phyloP scores from a whole-genome alignment of 768 basidiomycete genomes.

The Suillus sp. region DNA sequence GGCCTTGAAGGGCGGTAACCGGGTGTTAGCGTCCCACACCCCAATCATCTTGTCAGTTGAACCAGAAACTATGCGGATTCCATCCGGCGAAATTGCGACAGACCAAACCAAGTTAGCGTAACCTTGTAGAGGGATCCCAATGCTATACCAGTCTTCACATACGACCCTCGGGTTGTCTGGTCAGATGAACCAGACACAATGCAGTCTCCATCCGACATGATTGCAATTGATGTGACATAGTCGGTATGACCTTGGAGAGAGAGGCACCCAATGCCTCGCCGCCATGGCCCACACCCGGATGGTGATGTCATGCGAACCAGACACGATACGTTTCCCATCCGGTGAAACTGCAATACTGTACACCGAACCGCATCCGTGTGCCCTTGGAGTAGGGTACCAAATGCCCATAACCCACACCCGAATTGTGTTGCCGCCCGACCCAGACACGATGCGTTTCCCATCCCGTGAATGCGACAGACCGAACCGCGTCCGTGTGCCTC shows the following conservation, averaged over 20 bases:
- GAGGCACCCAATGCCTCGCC: neutral
- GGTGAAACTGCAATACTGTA: conserved; percentile 14
- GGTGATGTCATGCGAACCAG: neutral
- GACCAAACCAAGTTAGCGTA: rapidly evolving
- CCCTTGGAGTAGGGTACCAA: neutral
- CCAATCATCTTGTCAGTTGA: neutral
- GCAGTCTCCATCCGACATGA: neutral
- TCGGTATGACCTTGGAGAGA: neutral
- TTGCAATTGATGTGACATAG: neutral
- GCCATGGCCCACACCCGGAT: conserved; percentile 6
- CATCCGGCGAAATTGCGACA: neutral
- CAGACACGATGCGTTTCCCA: conserved; percentile 5
- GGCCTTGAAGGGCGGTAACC: neutral
- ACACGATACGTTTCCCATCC: neutral
- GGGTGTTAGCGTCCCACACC: neutral
- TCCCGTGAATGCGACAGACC: neutral
- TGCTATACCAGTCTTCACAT: neutral
- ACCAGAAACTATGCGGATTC: neutral
- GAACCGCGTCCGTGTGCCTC: neutral
- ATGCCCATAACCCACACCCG: conserved; percentile 4
- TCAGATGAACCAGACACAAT: neutral
- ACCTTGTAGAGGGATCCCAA: neutral
- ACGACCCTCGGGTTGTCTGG: neutral
- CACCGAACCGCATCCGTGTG: conserved; percentile 8
- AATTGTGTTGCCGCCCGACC: conserved; percentile 2